Evolutionary conservation across 148 eudicot genomes (phyloP).

Genomic region (Rhododendron kiyosumense): DNA sequence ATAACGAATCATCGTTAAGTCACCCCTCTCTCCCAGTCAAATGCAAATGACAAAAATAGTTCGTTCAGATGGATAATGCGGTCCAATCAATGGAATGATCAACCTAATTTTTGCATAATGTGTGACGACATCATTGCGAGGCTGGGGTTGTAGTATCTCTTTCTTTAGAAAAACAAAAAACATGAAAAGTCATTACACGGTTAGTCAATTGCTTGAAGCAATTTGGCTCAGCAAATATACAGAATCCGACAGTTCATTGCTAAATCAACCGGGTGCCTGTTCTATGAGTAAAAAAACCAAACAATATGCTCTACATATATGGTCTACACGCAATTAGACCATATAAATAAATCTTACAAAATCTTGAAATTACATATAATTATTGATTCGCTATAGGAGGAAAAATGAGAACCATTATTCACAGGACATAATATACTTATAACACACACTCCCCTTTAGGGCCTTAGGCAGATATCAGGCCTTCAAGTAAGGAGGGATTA

Average conservation of each 20-base stretch:
- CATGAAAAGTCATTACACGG: background rate
- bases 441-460: slow-evolving; percentile 18
- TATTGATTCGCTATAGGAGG: background rate
- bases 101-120: background rate
- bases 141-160: background rate
- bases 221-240: background rate
- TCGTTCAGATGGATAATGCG: too few species aligned
- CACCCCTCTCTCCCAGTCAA: too few species aligned
- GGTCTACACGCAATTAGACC: background rate
- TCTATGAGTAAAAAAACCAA: background rate
- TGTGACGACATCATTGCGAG: background rate
- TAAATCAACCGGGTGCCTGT: background rate
- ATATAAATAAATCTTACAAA: background rate
- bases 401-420: background rate
- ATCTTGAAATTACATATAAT: background rate
- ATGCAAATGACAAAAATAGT: too few species aligned
- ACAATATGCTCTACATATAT: background rate
- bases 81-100: background rate
- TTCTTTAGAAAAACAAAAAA: background rate
- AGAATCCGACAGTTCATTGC: background rate
- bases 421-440: background rate
- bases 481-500: slow-evolving; percentile 54
- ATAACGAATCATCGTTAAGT: too few species aligned
- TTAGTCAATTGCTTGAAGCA: background rate
- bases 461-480: slow-evolving; percentile 38